Percentiles rank a stretch among this genome's conserved stretches.
phyloP scores from a whole-genome alignment of 805 yeast genomes.

The Metschnikowia lachancei region DNA sequence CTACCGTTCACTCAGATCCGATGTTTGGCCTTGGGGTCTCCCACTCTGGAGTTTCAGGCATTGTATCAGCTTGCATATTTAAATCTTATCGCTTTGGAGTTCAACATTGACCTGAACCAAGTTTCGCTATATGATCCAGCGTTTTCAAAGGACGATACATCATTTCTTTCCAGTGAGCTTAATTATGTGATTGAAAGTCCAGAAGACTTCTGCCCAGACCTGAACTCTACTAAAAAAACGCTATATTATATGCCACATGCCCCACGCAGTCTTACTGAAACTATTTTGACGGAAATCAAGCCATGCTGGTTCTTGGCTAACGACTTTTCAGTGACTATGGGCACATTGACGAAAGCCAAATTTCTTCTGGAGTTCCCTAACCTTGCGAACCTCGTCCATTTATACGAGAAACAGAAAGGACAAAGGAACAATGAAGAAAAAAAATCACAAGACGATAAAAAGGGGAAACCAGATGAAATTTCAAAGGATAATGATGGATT shows the following conservation, averaged over 20 bases:
- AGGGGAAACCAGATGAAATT: not conserved
- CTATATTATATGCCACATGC: constrained; percentile 77
- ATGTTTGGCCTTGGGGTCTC: constrained; percentile 73
- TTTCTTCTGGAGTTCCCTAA: constrained; percentile 44
- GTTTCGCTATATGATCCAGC: constrained; percentile 67
- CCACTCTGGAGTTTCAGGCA: constrained; percentile 56
- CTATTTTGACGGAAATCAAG: constrained; percentile 27
- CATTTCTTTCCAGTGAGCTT: constrained; percentile 21
- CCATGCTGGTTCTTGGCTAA: constrained; percentile 51
- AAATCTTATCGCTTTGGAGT: constrained; percentile 34
- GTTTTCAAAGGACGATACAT: constrained; percentile 47
- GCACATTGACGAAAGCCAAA: constrained; percentile 44
- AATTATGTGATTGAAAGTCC: constrained; percentile 18
- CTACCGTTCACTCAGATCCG: constrained; percentile 38
- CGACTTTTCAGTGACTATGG: constrained; percentile 52
- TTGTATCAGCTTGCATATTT: constrained; percentile 65
- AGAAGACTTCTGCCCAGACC: not conserved
- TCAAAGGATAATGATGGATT: constrained; percentile 21
- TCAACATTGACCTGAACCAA: constrained; percentile 5
- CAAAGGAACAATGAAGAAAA: not conserved
- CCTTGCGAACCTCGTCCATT: constrained; percentile 39
- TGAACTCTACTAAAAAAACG: constrained; percentile 14
- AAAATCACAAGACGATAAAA: not conserved
- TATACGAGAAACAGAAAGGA: constrained; percentile 13
- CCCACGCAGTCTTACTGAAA: constrained; percentile 53